These are phyloP conservation scores for Pythium dissimile DNA, from an alignment of 352 stramenopile genomes.

Conservation along the genomic window DNA sequence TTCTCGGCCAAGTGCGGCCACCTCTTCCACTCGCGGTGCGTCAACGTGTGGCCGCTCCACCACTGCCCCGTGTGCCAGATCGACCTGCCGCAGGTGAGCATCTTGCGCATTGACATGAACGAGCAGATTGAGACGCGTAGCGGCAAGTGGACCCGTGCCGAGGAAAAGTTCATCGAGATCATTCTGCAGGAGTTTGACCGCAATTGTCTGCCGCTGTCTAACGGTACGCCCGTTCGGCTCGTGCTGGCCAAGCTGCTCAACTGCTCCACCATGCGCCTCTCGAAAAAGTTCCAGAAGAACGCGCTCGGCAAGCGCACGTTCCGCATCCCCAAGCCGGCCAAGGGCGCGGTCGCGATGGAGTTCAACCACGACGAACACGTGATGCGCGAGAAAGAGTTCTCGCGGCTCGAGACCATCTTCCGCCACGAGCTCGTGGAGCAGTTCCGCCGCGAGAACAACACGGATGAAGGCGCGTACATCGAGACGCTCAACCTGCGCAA, in stretches of 20 bases:
- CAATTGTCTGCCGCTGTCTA: slow-evolving; percentile 65
- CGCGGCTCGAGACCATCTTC: slow-evolving; percentile 65
- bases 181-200: slow-evolving; percentile 83
- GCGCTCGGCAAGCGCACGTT: slow-evolving; percentile 85
- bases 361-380: slow-evolving; percentile 70
- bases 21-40: slow-evolving; percentile 83
- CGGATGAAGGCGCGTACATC: slow-evolving; percentile 63
- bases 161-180: slow-evolving; percentile 84
- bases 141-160: slow-evolving; percentile 80
- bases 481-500: slow-evolving; percentile 70
- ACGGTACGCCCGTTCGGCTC: slow-evolving; percentile 80
- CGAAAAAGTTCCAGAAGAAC: slow-evolving; percentile 90
- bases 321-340: slow-evolving; percentile 60
- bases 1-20: slow-evolving; percentile 69
- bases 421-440: slow-evolving; percentile 79
- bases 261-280: slow-evolving; percentile 86
- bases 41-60: slow-evolving; percentile 71
- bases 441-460: slow-evolving; percentile 82
- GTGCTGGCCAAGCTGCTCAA: slow-evolving; percentile 85
- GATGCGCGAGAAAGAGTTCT: slow-evolving; percentile 68
- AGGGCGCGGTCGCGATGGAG: slow-evolving; percentile 60
- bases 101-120: slow-evolving; percentile 74
- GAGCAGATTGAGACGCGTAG: slow-evolving; percentile 61
- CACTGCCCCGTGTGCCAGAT: slow-evolving; percentile 60
- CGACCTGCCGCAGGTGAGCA: slow-evolving; percentile 53